A percentile compares a stretch with the other conserved stretches of the same genome.
Conservation (phyloP, 768 basidiomycete genomes). For the Sistotremastrum niveocremeum region DNA sequence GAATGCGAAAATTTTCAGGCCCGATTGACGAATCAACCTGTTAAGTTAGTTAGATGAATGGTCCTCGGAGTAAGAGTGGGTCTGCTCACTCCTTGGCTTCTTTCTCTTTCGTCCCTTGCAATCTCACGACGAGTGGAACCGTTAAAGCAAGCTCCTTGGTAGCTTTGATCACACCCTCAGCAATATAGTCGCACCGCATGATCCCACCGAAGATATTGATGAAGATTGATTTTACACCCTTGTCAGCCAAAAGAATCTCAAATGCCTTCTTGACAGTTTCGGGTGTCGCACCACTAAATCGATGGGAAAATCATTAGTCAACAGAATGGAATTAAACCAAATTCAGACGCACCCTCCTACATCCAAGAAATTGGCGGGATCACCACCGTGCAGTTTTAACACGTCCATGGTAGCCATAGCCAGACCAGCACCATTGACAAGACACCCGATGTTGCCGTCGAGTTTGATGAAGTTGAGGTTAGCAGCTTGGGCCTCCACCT, state of each 20-base stretch:
- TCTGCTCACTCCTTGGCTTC: constrained; percentile 83
- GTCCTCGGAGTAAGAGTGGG: not conserved
- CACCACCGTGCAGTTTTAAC: constrained; percentile 87
- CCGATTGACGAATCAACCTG: constrained; percentile 89
- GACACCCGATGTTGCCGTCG: constrained; percentile 91
- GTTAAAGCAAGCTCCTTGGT: constrained; percentile 78
- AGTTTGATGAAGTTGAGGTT: constrained; percentile 98
- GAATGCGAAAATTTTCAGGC: constrained; percentile 85
- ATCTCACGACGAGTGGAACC: constrained; percentile 83
- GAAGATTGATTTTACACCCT: constrained; percentile 94
- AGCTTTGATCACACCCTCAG: constrained; percentile 96
- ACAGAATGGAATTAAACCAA: not conserved
- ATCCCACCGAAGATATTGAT: constrained; percentile 98
- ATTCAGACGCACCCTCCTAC: constrained; percentile 66
- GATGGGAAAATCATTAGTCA: constrained; percentile 1
- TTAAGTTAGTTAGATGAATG: constrained; percentile 4
- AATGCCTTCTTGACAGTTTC: constrained; percentile 99
- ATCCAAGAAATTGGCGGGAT: constrained; percentile 97
- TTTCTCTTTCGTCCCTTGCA: constrained; percentile 93
- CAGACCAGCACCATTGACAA: constrained; percentile 96
- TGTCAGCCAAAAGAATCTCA: constrained; percentile 81
- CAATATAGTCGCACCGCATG: constrained; percentile 98
- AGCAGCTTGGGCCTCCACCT: constrained; percentile 94
- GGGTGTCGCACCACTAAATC: constrained; percentile 81
- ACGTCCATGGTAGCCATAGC: constrained; percentile 99